These are phyloP conservation scores for Daldinia vernicosa DNA, from an alignment of 495 filamentous ascomycete genomes.

Conservation along the genomic window DNA sequence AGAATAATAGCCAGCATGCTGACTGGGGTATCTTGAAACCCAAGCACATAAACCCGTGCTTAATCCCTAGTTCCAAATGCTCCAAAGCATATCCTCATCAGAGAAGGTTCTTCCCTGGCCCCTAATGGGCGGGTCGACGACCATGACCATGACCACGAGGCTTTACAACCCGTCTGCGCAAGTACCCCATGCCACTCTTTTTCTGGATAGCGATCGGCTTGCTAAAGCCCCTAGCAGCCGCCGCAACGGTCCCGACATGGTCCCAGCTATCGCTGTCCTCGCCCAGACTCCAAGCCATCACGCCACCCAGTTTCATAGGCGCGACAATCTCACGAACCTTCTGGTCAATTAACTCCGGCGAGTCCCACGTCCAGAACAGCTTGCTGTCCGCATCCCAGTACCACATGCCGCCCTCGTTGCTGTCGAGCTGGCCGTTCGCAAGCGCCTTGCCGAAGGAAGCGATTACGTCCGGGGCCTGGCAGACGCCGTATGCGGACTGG, in stretches of 20 bases:
- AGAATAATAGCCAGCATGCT: slow-evolving; percentile 14
- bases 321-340: slow-evolving; percentile 69
- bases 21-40: neutral
- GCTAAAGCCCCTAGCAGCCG: neutral
- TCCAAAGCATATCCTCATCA: neutral
- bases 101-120: neutral
- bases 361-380: slow-evolving; percentile 77
- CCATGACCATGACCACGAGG: slow-evolving; percentile 14
- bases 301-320: slow-evolving; percentile 63
- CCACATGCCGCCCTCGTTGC: slow-evolving; percentile 63
- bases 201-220: no score
- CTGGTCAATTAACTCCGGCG: slow-evolving; percentile 58
- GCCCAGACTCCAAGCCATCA: slow-evolving; percentile 67
- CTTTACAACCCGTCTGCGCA: neutral
- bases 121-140: neutral
- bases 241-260: slow-evolving; percentile 52
- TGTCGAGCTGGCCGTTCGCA: slow-evolving; percentile 59
- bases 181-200: neutral
- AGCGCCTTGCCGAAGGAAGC: slow-evolving; percentile 54
- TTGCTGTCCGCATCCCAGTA: slow-evolving; percentile 61
- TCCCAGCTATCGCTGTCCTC: slow-evolving; percentile 65
- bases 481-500: slow-evolving; percentile 41
- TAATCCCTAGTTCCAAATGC: neutral
- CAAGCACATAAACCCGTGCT: neutral
- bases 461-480: slow-evolving; percentile 40